Evolutionary conservation across 768 basidiomycete genomes (phyloP).

Genomic region (Termitomyces sp.): DNA sequence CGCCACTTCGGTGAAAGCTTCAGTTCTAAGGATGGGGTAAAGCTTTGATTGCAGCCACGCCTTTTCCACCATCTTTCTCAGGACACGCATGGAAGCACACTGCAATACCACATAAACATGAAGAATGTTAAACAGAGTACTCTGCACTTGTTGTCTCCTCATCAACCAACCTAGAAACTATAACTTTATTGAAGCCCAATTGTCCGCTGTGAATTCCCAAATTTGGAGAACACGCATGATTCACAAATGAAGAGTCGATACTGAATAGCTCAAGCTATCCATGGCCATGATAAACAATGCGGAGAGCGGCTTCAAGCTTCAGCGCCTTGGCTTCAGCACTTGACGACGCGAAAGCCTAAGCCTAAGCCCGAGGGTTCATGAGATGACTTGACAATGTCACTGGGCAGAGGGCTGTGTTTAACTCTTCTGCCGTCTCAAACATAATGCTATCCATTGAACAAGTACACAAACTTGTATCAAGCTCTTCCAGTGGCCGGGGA

Average conservation of each 20-base stretch:
- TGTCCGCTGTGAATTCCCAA: background rate
- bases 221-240: constrained; percentile 31
- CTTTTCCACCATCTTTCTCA: background rate
- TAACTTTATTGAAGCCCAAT: background rate
- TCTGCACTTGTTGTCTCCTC: constrained; percentile 17
- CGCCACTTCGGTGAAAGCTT: background rate
- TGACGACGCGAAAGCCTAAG: background rate
- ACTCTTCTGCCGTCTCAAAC: no score
- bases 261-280: constrained; percentile 28
- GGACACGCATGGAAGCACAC: no score
- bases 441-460: no score
- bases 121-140: no score
- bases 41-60: background rate
- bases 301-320: no score
- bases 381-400: background rate
- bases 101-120: no score
- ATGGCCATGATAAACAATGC: background rate
- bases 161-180: background rate
- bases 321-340: background rate
- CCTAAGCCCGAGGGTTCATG: background rate
- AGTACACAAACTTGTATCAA: no score
- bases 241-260: constrained; percentile 45
- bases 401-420: background rate
- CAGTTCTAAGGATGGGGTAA: background rate
- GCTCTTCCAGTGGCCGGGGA: no score